These are phyloP conservation scores for Ramularia collo-cygni DNA, from an alignment of 2,329 filamentous ascomycete genomes.

Conservation along the genomic window DNA sequence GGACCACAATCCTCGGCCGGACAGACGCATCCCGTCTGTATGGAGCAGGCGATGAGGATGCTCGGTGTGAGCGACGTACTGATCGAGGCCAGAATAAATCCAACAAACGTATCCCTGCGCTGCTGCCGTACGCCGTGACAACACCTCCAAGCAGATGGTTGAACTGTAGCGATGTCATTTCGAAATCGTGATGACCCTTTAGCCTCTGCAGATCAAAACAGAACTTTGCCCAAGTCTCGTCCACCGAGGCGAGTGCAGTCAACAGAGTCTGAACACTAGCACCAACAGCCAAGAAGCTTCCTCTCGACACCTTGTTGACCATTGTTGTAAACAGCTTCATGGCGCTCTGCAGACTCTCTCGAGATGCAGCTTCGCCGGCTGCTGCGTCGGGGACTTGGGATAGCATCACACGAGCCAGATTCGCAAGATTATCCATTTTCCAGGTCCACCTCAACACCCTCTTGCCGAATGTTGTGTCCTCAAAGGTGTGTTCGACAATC, in stretches of 20 bases:
- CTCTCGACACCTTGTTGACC: neutral
- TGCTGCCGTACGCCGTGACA: slow-evolving; percentile 43
- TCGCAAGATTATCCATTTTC: slow-evolving; percentile 8
- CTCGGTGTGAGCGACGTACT: slow-evolving; percentile 7
- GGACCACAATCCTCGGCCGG: slow-evolving; percentile 10
- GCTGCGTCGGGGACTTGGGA: neutral
- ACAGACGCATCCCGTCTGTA: slow-evolving; percentile 1
- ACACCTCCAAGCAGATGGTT: slow-evolving; percentile 50
- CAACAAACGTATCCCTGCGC: slow-evolving; percentile 43
- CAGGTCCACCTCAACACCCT: slow-evolving; percentile 2
- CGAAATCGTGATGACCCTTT: slow-evolving; percentile 9
- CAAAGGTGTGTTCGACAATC: slow-evolving; percentile 28
- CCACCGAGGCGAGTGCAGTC: slow-evolving; percentile 14
- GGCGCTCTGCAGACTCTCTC: slow-evolving; percentile 5
- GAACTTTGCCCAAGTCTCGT: slow-evolving; percentile 13
- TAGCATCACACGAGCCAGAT: slow-evolving; percentile 10
- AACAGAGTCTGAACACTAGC: slow-evolving; percentile 10
- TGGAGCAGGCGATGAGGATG: neutral
- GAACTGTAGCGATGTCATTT: slow-evolving; percentile 36
- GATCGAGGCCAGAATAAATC: slow-evolving; percentile 38
- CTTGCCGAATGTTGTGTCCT: slow-evolving; percentile 15
- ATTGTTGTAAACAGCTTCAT: slow-evolving; percentile 8
- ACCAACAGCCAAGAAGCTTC: neutral
- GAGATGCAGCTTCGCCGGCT: neutral
- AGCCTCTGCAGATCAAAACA: slow-evolving; percentile 4